Conservation (phyloP, 495 filamentous ascomycete species). For the Xylaria curta region DNA sequence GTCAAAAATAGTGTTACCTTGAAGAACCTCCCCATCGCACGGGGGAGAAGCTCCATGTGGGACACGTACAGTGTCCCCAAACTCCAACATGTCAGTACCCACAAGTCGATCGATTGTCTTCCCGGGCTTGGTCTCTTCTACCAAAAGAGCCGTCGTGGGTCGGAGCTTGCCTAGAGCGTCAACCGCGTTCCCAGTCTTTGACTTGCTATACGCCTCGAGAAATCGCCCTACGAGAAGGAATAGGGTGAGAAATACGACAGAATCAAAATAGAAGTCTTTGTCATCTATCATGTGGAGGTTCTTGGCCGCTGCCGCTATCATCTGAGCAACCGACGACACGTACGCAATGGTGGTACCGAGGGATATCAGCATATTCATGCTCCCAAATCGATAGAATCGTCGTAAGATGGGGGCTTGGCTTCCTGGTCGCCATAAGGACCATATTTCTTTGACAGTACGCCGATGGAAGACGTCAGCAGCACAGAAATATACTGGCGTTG, state of each 20-base stretch:
- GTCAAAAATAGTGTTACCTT: conserved; percentile 75
- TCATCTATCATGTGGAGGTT: conserved; percentile 47
- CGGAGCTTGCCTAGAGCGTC: conserved; percentile 77
- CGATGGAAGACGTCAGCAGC: conserved; percentile 86
- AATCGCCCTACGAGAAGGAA: conserved; percentile 83
- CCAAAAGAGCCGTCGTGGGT: conserved; percentile 77
- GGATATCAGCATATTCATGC: conserved; percentile 95
- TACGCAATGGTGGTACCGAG: conserved; percentile 90
- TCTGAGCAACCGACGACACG: conserved; percentile 77
- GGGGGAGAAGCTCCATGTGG: conserved; percentile 84
- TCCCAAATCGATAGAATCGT: conserved; percentile 90
- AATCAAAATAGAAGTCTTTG: conserved; percentile 84
- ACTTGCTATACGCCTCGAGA: conserved; percentile 92
- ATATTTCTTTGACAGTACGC: conserved; percentile 79
- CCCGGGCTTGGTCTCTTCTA: conserved; percentile 51
- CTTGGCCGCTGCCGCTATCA: conserved; percentile 69
- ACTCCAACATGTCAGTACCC: conserved; percentile 77
- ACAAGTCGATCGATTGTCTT: conserved; percentile 51
- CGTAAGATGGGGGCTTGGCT: conserved; percentile 77
- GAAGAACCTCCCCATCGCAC: conserved; percentile 75
- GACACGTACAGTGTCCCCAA: conserved; percentile 79
- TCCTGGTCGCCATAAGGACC: conserved; percentile 77
- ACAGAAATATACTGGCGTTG: conserved; percentile 90
- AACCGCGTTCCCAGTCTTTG: conserved; percentile 89
- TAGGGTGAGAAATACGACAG: conserved; percentile 90